A percentile compares a stretch with the other conserved stretches of the same genome.
Evolutionary conservation across 73 alveolate genomes (phyloP).

Genomic region (Paramecium octaurelia): DNA sequence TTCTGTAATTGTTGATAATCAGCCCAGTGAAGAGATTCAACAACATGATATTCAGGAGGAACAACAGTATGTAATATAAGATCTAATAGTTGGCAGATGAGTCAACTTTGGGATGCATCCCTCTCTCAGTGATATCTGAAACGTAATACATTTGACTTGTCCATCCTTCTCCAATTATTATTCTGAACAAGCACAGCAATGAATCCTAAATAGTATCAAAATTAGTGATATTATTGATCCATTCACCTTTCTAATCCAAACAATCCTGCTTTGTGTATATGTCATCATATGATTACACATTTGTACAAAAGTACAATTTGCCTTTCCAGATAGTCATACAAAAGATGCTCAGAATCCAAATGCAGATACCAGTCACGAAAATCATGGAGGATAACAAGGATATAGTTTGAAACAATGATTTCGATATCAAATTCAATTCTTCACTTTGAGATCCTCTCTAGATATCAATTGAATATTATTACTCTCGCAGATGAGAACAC

Average conservation of each 20-base stretch:
- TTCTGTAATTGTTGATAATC: constrained; percentile 64
- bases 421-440: not conserved
- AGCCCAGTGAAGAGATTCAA: constrained; percentile 66
- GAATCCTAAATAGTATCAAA: constrained; percentile 70
- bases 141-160: constrained; percentile 44
- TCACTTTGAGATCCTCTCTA: constrained; percentile 41
- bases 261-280: not conserved
- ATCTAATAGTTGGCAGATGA: not conserved
- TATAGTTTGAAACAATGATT: not conserved
- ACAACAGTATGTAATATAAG: constrained; percentile 31
- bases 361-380: constrained; percentile 19
- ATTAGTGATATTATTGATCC: constrained; percentile 61
- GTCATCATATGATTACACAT: not conserved
- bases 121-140: constrained; percentile 44
- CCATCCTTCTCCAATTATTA: constrained; percentile 69
- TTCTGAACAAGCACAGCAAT: constrained; percentile 21
- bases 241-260: constrained; percentile 66
- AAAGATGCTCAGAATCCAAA: constrained; percentile 22
- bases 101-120: not conserved
- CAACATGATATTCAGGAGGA: constrained; percentile 43
- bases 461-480: not conserved
- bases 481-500: not conserved
- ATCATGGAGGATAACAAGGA: constrained; percentile 11
- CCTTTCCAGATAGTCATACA: constrained; percentile 44
- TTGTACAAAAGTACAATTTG: not conserved